phyloP scores from a whole-genome alignment of 768 basidiomycete genomes.

The Phaffia tasmanica region DNA sequence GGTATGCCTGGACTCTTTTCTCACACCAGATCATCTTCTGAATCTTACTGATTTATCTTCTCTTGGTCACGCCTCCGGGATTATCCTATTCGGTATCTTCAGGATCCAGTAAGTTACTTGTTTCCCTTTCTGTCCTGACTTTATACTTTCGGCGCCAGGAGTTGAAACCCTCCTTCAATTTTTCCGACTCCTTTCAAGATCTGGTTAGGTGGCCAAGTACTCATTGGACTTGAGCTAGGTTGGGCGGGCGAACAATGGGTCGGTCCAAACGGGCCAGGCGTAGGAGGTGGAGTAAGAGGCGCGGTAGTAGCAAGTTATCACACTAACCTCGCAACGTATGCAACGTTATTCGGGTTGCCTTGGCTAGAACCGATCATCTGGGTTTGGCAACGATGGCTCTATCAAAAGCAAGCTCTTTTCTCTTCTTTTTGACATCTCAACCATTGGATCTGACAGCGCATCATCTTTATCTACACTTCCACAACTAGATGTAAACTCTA shows the following conservation, averaged over 20 bases:
- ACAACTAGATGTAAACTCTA: constrained; percentile 35
- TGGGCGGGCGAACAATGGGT: constrained; percentile 39
- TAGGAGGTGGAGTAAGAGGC: constrained; percentile 34
- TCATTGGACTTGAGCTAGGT: constrained; percentile 40
- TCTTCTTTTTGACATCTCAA: neutral
- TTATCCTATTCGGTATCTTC: neutral
- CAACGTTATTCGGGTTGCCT: constrained; percentile 39
- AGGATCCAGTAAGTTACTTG: constrained; percentile 18
- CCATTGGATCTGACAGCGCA: neutral
- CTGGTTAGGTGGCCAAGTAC: constrained; percentile 44
- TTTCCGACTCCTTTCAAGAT: constrained; percentile 38
- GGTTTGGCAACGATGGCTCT: constrained; percentile 36
- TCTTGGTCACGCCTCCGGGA: neutral
- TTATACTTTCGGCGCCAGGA: neutral
- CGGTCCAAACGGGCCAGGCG: constrained; percentile 30
- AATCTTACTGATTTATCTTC: neutral
- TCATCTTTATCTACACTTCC: neutral
- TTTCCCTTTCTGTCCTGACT: neutral
- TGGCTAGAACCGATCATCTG: constrained; percentile 42
- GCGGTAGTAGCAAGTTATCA: constrained; percentile 42
- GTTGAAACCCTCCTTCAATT: no score
- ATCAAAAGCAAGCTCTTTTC: constrained; percentile 31
- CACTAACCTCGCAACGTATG: constrained; percentile 41
- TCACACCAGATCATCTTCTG: neutral
- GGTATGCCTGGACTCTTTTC: constrained; percentile 5